Percentiles rank a stretch among this genome's conserved stretches.
These are phyloP conservation scores for Elaeis oleifera DNA, from an alignment of 202 grass and related monocot species.

Conservation along the genomic window DNA sequence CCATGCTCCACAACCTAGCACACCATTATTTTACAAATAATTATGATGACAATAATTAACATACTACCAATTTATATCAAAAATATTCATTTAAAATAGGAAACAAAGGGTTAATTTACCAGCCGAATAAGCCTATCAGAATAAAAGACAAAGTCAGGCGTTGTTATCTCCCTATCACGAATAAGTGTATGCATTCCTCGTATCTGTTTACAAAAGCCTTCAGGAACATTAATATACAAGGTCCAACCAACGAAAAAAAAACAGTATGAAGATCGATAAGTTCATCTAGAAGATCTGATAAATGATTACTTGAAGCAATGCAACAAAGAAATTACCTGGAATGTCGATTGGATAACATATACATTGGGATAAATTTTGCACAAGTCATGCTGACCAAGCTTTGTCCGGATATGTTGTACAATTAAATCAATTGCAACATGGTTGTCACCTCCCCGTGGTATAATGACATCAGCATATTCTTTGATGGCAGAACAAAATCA, in stretches of 20 bases:
- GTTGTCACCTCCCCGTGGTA: conserved; percentile 94
- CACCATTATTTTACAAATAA: background rate
- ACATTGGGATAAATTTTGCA: conserved; percentile 88
- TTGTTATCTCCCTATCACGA: conserved; percentile 84
- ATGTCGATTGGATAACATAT: conserved; percentile 89
- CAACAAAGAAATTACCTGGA: conserved; percentile 57
- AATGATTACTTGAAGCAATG: background rate
- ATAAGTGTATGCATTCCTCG: conserved; percentile 99
- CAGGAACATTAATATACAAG: conserved; percentile 13
- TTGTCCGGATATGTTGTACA: conserved; percentile 95
- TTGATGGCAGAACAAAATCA: conserved; percentile 95
- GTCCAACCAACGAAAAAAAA: background rate
- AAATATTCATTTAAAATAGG: too few relatives aligned
- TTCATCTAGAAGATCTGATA: too few relatives aligned
- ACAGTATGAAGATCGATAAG: background rate
- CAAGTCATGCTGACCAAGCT: conserved; percentile 90
- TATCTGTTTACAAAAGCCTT: conserved; percentile 56
- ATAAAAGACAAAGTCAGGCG: conserved; percentile 96
- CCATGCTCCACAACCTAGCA: conserved; percentile 94
- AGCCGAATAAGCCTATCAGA: conserved; percentile 90
- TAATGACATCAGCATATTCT: conserved; percentile 97
- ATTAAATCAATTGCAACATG: conserved; percentile 95
- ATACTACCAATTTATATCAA: too few relatives aligned
- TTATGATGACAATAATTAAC: too few relatives aligned
- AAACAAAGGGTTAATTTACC: conserved; percentile 28